Base-by-base conservation (phyloP, 768 basidiomycete genomes). In the Pisolithus albus region DNA sequence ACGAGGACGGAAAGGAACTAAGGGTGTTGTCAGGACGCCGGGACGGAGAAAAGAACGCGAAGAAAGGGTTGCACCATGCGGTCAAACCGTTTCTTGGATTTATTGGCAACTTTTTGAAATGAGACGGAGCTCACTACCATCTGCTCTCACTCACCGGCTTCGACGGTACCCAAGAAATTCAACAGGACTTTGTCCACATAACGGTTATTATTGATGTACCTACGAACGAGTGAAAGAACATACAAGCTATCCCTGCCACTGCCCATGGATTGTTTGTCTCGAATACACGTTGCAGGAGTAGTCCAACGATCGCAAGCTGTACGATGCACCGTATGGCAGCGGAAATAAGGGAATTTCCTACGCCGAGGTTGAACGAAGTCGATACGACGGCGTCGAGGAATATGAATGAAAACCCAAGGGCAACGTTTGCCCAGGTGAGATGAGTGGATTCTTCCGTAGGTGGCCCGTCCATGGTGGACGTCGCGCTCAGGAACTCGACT, bases 261-360 rank as follows among this genome's bases (percentile, higher is more conserved):
- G 77, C 81, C 82, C 82, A 88, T 1, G 83, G 76, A 56, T 84
- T 83, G 38, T 88, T 73, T 2, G 85, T 79, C 54, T 83, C 81
- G 60, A 93, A 92, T 4, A 93, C 84, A 28, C 75, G 75, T 54
- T 86, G 80, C 19, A 92, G 65, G 7, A 92, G 60, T 21, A 81
- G 68, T 0, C 83, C 86, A 53, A 93, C 84, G 13, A 90, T 66
- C 15, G 81, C 79, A 19, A 94, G 78, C 69, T 94, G 92, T 8
- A 86, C 68, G 18, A 88, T 71, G 63, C 92, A 94, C 64, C 92
- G 72, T 40, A 83, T 51, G 0, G 88, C 83, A 0, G 89, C 81
- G 7, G 82, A 78, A 19, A 88, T 59, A 21, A 94, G 76, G 5
- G 83, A 82, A 0, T 73, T 64, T 1, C 84, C 87, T 41, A 92